phyloP scores from a whole-genome alignment of 2,329 filamentous ascomycete genomes.

The Trichophyton benhamiae region DNA sequence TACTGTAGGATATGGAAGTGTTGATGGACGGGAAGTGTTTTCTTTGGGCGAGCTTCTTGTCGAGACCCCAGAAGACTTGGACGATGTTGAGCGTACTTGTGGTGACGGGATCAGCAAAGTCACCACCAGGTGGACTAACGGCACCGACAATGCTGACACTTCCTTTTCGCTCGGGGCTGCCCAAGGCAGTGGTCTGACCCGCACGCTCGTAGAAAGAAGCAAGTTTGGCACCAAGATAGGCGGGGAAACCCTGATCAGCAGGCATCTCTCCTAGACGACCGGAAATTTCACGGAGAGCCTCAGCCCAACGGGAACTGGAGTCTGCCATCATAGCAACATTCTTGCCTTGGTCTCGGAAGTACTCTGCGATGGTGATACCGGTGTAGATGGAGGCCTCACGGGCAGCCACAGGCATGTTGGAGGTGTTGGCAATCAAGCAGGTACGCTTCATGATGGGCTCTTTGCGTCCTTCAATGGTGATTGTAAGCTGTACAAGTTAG shows the following conservation, averaged over 20 bases:
- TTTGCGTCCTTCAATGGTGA: constrained; percentile 83
- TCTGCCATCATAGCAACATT: constrained; percentile 99
- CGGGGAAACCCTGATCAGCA: constrained; percentile 98
- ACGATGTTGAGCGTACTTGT: constrained; percentile 89
- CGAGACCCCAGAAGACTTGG: constrained; percentile 98
- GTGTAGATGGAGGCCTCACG: constrained; percentile 99
- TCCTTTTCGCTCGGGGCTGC: constrained; percentile 75
- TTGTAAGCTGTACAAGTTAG: constrained; percentile 51
- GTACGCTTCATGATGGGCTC: constrained; percentile 99
- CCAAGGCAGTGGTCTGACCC: constrained; percentile 71
- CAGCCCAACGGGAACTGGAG: constrained; percentile 94
- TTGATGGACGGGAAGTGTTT: constrained; percentile 99
- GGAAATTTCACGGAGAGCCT: constrained; percentile 95
- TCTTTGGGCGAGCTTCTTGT: constrained; percentile 97
- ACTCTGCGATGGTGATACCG: constrained; percentile 86
- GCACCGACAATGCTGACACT: constrained; percentile 97
- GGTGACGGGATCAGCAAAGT: constrained; percentile 97
- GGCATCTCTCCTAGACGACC: constrained; percentile 99
- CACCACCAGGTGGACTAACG: constrained; percentile 92
- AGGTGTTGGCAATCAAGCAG: constrained; percentile 95
- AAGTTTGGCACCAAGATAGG: constrained; percentile 90
- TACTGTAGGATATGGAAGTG: constrained; percentile 87
- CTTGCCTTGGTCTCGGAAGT: constrained; percentile 94
- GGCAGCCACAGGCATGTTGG: constrained; percentile 98
- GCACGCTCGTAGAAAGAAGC: constrained; percentile 99